phyloP scores from a whole-genome alignment of 164 flowering plant species.

The Vitis rupestris region DNA sequence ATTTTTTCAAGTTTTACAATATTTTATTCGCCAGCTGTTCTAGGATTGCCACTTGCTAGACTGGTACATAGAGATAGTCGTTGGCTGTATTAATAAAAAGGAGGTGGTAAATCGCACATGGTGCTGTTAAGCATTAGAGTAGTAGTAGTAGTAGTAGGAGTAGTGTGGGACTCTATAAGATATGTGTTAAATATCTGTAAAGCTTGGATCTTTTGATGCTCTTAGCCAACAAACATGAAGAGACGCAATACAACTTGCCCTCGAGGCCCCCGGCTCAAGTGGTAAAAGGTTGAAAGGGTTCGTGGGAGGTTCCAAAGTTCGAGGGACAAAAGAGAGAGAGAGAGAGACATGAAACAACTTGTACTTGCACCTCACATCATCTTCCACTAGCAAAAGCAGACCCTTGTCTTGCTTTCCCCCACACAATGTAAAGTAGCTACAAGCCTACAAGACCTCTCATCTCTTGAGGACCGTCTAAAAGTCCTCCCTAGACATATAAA shows the following conservation, averaged over 20 bases:
- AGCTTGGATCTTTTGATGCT: conserved; percentile 10
- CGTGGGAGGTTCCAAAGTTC: too few relatives aligned
- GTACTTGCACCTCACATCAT: conserved; percentile 17
- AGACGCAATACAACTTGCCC: too few relatives aligned
- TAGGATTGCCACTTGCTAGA: too few relatives aligned
- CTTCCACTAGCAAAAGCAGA: conserved; percentile 17
- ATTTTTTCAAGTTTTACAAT: too few relatives aligned
- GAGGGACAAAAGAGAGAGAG: background rate
- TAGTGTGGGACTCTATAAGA: too few relatives aligned
- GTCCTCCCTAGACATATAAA: background rate
- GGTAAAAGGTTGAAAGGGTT: too few relatives aligned
- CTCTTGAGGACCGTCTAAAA: conserved; percentile 11
- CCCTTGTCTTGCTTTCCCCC: conserved; percentile 2
- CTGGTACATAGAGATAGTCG: too few relatives aligned
- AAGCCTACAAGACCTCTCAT: background rate
- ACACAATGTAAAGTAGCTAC: background rate
- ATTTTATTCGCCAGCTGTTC: too few relatives aligned
- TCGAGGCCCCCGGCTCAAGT: too few relatives aligned
- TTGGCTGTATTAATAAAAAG: background rate
- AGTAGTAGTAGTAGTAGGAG: background rate
- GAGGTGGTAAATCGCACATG: conserved; percentile 10
- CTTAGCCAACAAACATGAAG: background rate
- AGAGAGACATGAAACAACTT: conserved; percentile 6
- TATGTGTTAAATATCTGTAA: background rate
- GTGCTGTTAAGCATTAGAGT: conserved; percentile 1